Percentiles rank a stretch among this genome's conserved stretches.
phyloP scores from a whole-genome alignment of 352 stramenopile species.

The Phytopythium ostracodes region DNA sequence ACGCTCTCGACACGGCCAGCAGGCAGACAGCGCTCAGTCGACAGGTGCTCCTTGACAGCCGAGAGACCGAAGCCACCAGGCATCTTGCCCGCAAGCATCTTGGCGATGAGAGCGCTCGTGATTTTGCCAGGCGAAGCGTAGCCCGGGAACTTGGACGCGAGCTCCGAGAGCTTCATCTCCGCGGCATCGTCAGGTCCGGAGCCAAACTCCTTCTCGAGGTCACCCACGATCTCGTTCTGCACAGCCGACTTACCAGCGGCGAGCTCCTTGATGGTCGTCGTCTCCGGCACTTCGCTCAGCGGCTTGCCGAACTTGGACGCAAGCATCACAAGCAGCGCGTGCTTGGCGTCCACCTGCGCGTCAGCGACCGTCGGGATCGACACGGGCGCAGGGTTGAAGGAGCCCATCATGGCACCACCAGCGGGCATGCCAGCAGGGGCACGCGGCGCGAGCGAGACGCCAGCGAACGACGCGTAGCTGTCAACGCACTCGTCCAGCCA shows the following conservation, averaged over 20 bases:
- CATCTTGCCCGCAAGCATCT: constrained; percentile 78
- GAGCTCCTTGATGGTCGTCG: constrained; percentile 74
- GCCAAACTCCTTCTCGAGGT: constrained; percentile 85
- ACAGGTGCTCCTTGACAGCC: constrained; percentile 70
- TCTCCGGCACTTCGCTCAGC: constrained; percentile 59
- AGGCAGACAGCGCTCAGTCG: constrained; percentile 67
- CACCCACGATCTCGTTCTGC: constrained; percentile 88
- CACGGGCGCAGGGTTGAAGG: constrained; percentile 36
- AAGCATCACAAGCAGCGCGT: constrained; percentile 75
- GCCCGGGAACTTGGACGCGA: constrained; percentile 60
- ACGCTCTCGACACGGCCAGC: constrained; percentile 73
- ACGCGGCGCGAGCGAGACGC: constrained; percentile 50
- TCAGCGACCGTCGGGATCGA: constrained; percentile 58
- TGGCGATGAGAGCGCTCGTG: constrained; percentile 67
- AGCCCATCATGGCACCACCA: constrained; percentile 25
- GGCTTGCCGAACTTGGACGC: constrained; percentile 72
- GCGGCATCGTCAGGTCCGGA: constrained; percentile 67
- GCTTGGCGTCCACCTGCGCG: constrained; percentile 60
- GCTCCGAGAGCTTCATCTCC: constrained; percentile 69
- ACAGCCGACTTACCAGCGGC: constrained; percentile 77
- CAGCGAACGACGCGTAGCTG: constrained; percentile 69
- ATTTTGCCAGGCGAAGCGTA: constrained; percentile 78
- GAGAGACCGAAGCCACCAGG: constrained; percentile 78
- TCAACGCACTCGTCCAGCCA: constrained; percentile 76
- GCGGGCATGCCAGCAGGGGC: constrained; percentile 8